Conservation (phyloP, 129 eudicot species). For the Helianthus tuberosus region DNA sequence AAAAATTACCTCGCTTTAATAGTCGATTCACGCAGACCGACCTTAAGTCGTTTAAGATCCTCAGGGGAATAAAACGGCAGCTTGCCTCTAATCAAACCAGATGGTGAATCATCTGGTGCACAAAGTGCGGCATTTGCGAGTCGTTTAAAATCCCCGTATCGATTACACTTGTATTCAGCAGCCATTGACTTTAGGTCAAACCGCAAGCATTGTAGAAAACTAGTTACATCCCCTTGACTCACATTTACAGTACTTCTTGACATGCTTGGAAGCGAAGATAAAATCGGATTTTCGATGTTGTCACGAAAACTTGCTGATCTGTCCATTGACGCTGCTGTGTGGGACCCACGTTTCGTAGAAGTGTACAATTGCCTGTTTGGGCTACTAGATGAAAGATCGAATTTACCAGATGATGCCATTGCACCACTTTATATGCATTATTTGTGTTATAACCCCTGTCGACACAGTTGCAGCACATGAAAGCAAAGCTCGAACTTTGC, state of each 20-base stretch:
- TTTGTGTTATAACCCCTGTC: constrained; percentile 45
- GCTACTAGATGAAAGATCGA: constrained; percentile 69
- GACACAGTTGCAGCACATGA: constrained; percentile 52
- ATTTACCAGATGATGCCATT: constrained; percentile 81
- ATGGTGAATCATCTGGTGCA: constrained; percentile 57
- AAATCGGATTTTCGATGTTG: constrained; percentile 63
- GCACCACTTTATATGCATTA: constrained; percentile 48
- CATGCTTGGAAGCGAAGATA: constrained; percentile 80
- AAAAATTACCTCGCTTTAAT: constrained; percentile 60
- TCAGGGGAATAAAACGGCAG: constrained; percentile 52
- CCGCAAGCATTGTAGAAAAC: constrained; percentile 68
- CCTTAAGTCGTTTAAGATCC: constrained; percentile 60
- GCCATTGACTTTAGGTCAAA: constrained; percentile 73
- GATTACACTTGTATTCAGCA: constrained; percentile 59
- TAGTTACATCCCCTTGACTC: constrained; percentile 59
- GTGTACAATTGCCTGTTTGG: constrained; percentile 61
- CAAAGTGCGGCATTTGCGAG: constrained; percentile 62
- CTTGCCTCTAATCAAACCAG: constrained; percentile 59
- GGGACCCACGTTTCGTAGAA: constrained; percentile 69
- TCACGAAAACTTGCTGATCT: constrained; percentile 77
- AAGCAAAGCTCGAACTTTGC: constrained; percentile 31
- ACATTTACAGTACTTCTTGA: constrained; percentile 59
- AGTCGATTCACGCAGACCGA: constrained; percentile 67
- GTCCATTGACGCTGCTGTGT: constrained; percentile 52
- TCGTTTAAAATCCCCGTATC: constrained; percentile 60